Evolutionary conservation across 202 grass and related monocot species (phyloP), one percentile per base, ranked within the genome.

Genomic region (Panicum hallii): DNA sequence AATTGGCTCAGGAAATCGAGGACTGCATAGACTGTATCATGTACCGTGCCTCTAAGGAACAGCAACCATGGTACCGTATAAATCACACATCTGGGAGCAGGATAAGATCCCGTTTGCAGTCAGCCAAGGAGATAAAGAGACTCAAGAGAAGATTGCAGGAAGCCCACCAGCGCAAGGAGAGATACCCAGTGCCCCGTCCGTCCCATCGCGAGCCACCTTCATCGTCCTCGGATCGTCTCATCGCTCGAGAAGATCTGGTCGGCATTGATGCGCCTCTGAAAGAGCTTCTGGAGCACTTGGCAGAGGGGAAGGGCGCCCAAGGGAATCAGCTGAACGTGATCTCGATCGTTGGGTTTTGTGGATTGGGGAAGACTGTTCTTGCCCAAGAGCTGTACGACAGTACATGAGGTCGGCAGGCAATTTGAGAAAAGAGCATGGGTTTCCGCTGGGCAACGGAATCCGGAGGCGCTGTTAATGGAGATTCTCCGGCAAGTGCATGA

Each of bases 311-410:
- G 19, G 65, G 38, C 38, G 34, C 34, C 3, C 65, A 68, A 12
- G 4, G 7, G 9, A 43, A 68, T 17, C 17, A 68, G 9, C 9
- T 68, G 17, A 68, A 68, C 0, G 65, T 68, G 38, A 68, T 68
- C 8, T 68, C 65, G 1, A n/a, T 68, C 0, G 38, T 68, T 68
- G 65, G 65, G 36, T 68, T 68, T 68, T 43, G 38, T 68, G 65
- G 19, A 10, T 30, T 68, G 65, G 65, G 65, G 38, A 68, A 68
- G 38, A 68, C 65, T 43, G 65, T 68, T 43, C 65, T 68, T 68
- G 65, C 65, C 65, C 65, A 68, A 43, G 65, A 68, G 4, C 43
- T 68, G 65, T 68, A 68, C 40, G 65, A 68, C 40, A 68, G 65
- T n/a, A n/a, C n/a, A n/a, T n/a, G 65, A 68, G 40, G 17, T 68